Evolutionary conservation across 495 filamentous ascomycete species (phyloP), one percentile per base, ranked within the genome.

Genomic region (Bacidia gigantensis): DNA sequence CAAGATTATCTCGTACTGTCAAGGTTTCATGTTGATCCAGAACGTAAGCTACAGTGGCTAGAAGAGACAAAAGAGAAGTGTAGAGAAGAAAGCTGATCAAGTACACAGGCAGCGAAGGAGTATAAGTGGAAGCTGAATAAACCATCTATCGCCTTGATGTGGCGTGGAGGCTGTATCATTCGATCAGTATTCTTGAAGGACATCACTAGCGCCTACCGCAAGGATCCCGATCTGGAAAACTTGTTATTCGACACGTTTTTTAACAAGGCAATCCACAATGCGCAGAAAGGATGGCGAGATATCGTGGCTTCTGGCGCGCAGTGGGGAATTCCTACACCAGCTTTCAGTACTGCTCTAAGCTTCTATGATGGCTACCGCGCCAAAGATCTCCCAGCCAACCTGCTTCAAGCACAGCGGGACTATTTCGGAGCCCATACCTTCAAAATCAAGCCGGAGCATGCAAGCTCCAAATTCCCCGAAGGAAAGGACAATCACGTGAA

Each of bases 1-100:
- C 54, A 98, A 98, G 83, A 97, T 98, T 63, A 96, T 98, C 71
- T 98, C 92, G 35, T 98, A 98, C 66, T 87, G 90, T 58, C 92
- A 98, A 72, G 92, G 92, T 65, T 98, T 98, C 79, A 98, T 98
- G 93, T 80, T 98, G 65, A 96, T 98, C 78, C 92, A 97, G 75
- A 82, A 95, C 72, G 89, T 94, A 72, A 70, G 84, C 68, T 46
- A 10, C n/a, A n/a, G n/a, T 35, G 29, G 29, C 5, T n/a, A 10
- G 24, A 14, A 23, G 46, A 21, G 14, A 25, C 24, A 3, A 26
- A 5, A 9, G 41, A 9, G 11, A 26, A 23, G 3, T 12, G 29
- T 5, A 14, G 26, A 7, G n/a, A n/a, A n/a, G 21, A 12, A 24
- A 26, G 25, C 32, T 49, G 40, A 35, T 20, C 20, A 2, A 18